Evolutionary conservation across 768 basidiomycete genomes (phyloP).

Genomic region (Russula vinacea): DNA sequence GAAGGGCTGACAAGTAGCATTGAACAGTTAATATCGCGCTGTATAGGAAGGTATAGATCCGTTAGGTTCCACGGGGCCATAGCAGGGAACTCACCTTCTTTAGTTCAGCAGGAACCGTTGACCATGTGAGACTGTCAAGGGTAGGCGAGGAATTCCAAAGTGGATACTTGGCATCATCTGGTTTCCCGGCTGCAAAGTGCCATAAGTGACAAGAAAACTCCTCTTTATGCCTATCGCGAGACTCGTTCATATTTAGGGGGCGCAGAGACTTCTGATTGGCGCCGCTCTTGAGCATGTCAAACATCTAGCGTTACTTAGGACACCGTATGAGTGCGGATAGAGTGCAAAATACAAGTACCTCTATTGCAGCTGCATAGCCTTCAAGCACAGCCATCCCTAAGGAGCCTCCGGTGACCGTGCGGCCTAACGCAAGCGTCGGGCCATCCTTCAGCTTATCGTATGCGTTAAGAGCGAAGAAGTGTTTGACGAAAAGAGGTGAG

Average conservation of each 20-base stretch:
- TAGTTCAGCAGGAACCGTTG: constrained; percentile 23
- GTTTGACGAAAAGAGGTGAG: constrained; percentile 29
- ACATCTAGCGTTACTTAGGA: constrained; percentile 24
- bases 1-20: constrained; percentile 26
- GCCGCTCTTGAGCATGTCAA: constrained; percentile 24
- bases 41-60: constrained; percentile 2
- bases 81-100: constrained; percentile 22
- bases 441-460: constrained; percentile 28
- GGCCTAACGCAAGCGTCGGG: constrained; percentile 27
- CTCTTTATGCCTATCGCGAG: constrained; percentile 23
- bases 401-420: constrained; percentile 24
- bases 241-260: constrained; percentile 8
- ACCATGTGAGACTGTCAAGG: constrained; percentile 29
- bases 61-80: constrained; percentile 6
- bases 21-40: constrained; percentile 28
- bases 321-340: neutral
- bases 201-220: constrained; percentile 23
- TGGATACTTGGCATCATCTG: constrained; percentile 25
- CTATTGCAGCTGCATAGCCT: constrained; percentile 29
- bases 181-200: constrained; percentile 29
- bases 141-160: constrained; percentile 18
- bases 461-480: constrained; percentile 26
- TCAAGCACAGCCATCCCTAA: constrained; percentile 30
- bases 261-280: constrained; percentile 22
- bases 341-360: constrained; percentile 14